Base-by-base conservation (phyloP, 2,329 filamentous ascomycete species). In the Ceratocystis harringtonii region DNA sequence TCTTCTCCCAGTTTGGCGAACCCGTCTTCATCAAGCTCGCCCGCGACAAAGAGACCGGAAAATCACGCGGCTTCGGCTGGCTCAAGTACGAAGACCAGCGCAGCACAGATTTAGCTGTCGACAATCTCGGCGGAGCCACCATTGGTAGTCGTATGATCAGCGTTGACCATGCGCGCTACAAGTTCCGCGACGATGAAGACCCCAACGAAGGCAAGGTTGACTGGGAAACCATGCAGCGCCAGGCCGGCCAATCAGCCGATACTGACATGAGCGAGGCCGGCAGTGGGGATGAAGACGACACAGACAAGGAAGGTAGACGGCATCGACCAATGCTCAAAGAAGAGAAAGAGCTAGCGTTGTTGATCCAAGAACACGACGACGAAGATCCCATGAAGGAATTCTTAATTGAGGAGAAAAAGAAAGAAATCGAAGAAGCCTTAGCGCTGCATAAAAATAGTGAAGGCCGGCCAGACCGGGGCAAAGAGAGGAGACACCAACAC, bases 31-130 rank as follows among this genome's bases (percentile, higher is more conserved):
- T 99, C 67, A 95, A 96, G 71, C 84, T 99, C 12, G 86, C 88
- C 61, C 90, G 94, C 72, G 94, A 99, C 79, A 94, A 94, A 73
- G 95, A 97, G 74, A 95, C 92, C 0, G 94, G 94, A 68, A 96
- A 96, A 76, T 95, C 89, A 68, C 88, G 88, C 70, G 94, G 94
- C 0, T 99, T 97, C 73, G 91, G 88, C 2, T 99, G 95, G 81
- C 81, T 99, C 67, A 99, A 99, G 74, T 99, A 97, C 76, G 94
- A 99, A 74, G 92, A 99, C 75, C 94, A 99, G 78, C 83, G 92
- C 70, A 96, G 92, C 76, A 95, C 90, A 68, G 92, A 97, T 75
- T 78, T 99, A 52, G 94, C 95, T 0, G 95, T 99, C 8, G 94
- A 99, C 76, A 99, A 99, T 74, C 78, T 99, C 4, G 89, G 91